Conservation (phyloP, 352 stramenopile species). For the Globisporangium ultimum region DNA sequence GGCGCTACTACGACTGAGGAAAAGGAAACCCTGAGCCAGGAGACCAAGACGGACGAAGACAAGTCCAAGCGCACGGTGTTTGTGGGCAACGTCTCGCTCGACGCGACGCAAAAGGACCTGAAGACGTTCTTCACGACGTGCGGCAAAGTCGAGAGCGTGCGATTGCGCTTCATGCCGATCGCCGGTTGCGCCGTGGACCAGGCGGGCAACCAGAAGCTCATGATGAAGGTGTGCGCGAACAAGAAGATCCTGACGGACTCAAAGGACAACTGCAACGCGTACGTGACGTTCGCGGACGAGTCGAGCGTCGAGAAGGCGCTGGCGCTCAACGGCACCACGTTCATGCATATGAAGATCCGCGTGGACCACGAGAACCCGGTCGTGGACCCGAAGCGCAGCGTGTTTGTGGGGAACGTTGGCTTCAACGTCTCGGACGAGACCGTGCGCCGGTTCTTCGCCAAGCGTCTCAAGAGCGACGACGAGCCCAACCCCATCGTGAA, state of each 20-base stretch:
- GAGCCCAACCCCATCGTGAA: slow-evolving; percentile 72
- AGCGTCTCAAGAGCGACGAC: slow-evolving; percentile 65
- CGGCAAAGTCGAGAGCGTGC: slow-evolving; percentile 83
- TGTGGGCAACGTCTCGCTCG: slow-evolving; percentile 90
- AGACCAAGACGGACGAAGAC: slow-evolving; percentile 32
- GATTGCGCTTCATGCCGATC: slow-evolving; percentile 85
- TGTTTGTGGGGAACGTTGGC: slow-evolving; percentile 91
- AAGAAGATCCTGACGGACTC: slow-evolving; percentile 81
- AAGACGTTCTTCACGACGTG: slow-evolving; percentile 81
- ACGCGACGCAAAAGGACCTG: slow-evolving; percentile 75
- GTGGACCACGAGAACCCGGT: slow-evolving; percentile 60
- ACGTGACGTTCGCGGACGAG: slow-evolving; percentile 80
- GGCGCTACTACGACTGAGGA: background rate
- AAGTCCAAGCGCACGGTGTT: slow-evolving; percentile 87
- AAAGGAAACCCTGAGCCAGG: slow-evolving; percentile 13
- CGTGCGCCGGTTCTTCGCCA: slow-evolving; percentile 67
- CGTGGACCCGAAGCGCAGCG: slow-evolving; percentile 76
- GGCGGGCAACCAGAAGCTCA: slow-evolving; percentile 88
- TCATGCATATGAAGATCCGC: slow-evolving; percentile 61
- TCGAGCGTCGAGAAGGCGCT: slow-evolving; percentile 64
- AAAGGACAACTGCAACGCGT: slow-evolving; percentile 91
- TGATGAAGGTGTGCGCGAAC: slow-evolving; percentile 90
- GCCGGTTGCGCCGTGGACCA: slow-evolving; percentile 81
- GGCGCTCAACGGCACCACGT: slow-evolving; percentile 62
- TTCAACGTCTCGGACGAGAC: slow-evolving; percentile 83